Evolutionary conservation across 495 filamentous ascomycete species (phyloP), one percentile per base, ranked within the genome.

Genomic region (Massariosphaeria phaeospora): DNA sequence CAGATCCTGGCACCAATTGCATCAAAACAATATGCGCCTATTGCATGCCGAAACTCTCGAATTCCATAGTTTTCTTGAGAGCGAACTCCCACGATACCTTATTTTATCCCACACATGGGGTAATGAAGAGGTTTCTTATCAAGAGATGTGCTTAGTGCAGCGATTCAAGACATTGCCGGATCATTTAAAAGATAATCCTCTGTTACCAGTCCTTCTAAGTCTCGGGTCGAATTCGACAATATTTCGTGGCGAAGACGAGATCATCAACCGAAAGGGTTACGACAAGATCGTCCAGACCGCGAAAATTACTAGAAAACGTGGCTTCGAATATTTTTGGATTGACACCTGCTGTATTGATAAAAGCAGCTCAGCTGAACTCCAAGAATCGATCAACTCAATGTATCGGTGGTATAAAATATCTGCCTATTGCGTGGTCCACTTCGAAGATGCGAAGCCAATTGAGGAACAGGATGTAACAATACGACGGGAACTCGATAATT

Each of bases 321-420:
- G 27, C 7, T 44, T 21, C 15, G 2, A 20, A 15, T 50, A 41
- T 20, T 52, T 59, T 31, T 59, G 55, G 55, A 20, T 48, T 12
- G 63, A 66, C 27, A 63, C 63, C 20, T 59, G 50, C 42, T 66
- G 63, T 40, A 66, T 66, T 26, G 60, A 63, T 33, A 63, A 66
- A 31, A 38, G n/a, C 12, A 60, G 47, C 31, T 42, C 34, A 27
- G 36, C 46, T 2, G 62, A 65, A 34, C 40, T 53, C 1, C 49
- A 52, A 26, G 55, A 45, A 42, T 27, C 48, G 1, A 47, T 47
- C 30, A 59, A 59, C 35, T 59, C 48, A 2, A 59, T 59, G 55
- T 59, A 40, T 38, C 55, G 33, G 7, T 59, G 55, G 55, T 59
- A 59, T 48, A 26, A 41, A 30, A 25, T 15, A 17, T 46, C 55